Evolutionary conservation across 169 alveolate species (phyloP).

Genomic region (Plasmodium inui): DNA sequence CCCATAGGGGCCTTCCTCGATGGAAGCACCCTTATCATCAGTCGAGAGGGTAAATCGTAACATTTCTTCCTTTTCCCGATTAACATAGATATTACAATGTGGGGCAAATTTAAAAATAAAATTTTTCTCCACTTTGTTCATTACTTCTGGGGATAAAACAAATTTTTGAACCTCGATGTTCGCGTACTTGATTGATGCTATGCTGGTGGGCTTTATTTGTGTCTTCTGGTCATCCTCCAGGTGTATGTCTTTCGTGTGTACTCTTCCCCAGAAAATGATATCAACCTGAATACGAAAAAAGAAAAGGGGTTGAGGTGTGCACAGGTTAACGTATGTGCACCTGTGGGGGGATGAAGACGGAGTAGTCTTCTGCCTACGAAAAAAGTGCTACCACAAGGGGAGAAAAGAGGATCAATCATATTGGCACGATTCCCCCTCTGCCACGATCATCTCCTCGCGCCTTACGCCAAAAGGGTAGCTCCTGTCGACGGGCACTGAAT

Average conservation of each 20-base stretch:
- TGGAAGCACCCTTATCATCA: neutral
- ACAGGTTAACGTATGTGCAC: neutral
- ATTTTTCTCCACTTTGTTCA: neutral
- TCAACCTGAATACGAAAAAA: slow-evolving; percentile 16
- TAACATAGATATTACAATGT: slow-evolving; percentile 15
- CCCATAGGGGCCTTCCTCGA: neutral
- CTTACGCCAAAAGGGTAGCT: slow-evolving; percentile 33
- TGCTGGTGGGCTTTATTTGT: neutral
- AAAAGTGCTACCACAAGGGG: too few relatives aligned
- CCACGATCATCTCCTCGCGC: neutral
- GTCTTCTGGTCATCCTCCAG: slow-evolving; percentile 7
- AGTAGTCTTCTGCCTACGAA: too few relatives aligned
- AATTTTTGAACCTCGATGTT: slow-evolving; percentile 38
- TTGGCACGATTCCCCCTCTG: too few relatives aligned
- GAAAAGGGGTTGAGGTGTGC: neutral
- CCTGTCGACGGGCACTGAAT: slow-evolving; percentile 15
- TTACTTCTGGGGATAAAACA: slow-evolving; percentile 28
- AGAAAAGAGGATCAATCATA: neutral
- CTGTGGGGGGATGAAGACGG: neutral
- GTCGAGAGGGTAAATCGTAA: slow-evolving; percentile 2
- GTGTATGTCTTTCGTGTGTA: neutral
- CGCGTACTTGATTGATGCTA: neutral
- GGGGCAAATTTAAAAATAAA: slow-evolving; percentile 8
- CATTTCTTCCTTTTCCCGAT: slow-evolving; percentile 9
- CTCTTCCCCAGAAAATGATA: slow-evolving; percentile 31